phyloP scores from a whole-genome alignment of 2,329 filamentous ascomycete genomes.

The Hawksworthiomyces lignivorus region DNA sequence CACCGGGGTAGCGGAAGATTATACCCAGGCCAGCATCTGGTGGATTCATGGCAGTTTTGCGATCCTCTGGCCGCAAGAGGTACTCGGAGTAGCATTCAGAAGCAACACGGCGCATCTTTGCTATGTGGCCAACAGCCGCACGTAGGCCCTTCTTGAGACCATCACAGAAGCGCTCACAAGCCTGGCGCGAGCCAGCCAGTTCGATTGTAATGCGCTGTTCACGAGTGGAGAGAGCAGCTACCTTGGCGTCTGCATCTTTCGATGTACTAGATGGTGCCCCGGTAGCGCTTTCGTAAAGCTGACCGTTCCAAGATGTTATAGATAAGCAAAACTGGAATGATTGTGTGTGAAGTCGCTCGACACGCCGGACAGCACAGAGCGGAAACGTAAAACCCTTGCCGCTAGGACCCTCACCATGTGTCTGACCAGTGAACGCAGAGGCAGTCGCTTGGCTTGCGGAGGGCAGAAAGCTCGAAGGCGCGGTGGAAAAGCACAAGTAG shows the following conservation, averaged over 20 bases:
- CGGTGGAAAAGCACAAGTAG: slow-evolving; percentile 94
- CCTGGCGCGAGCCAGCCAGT: slow-evolving; percentile 77
- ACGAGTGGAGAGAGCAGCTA: slow-evolving; percentile 23
- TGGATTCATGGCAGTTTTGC: slow-evolving; percentile 54
- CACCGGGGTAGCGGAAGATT: slow-evolving; percentile 89
- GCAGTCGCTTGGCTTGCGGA: slow-evolving; percentile 73
- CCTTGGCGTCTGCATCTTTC: slow-evolving; percentile 32
- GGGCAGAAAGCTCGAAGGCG: slow-evolving; percentile 76
- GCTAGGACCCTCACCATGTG: slow-evolving; percentile 82
- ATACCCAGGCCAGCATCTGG: slow-evolving; percentile 94
- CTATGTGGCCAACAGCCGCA: slow-evolving; percentile 79
- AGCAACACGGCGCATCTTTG: slow-evolving; percentile 72
- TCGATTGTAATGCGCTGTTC: slow-evolving; percentile 89
- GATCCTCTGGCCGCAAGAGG: slow-evolving; percentile 55
- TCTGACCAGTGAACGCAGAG: slow-evolving; percentile 83
- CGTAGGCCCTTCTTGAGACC: slow-evolving; percentile 84
- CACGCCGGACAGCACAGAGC: slow-evolving; percentile 80
- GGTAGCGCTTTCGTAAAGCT: slow-evolving; percentile 47
- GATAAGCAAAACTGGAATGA: slow-evolving; percentile 86
- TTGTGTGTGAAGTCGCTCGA: slow-evolving; percentile 88
- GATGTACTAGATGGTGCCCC: too few species aligned
- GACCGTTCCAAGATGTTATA: slow-evolving; percentile 88
- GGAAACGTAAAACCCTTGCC: slow-evolving; percentile 96
- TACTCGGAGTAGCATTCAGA: slow-evolving; percentile 89
- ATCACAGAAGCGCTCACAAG: slow-evolving; percentile 94